phyloP scores from a whole-genome alignment of 108 stramenopile species.

The Licmophora abbreviata region DNA sequence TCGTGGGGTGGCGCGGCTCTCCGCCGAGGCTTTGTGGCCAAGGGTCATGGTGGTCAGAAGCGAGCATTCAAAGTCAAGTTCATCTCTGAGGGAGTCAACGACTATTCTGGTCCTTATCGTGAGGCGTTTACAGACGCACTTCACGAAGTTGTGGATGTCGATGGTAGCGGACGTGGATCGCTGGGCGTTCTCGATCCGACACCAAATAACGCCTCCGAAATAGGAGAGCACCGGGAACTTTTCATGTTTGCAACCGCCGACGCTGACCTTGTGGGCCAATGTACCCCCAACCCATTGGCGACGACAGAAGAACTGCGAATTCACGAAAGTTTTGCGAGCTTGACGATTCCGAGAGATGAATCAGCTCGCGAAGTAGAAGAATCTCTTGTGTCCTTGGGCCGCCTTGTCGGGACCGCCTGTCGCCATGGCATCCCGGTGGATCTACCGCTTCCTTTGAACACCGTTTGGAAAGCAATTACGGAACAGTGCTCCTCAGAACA shows the following conservation, averaged over 20 bases:
- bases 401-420: conserved; percentile 85
- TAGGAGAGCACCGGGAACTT: conserved; percentile 73
- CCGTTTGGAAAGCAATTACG: conserved; percentile 58
- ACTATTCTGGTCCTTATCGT: conserved; percentile 96
- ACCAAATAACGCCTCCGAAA: conserved; percentile 51
- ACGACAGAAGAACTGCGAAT: conserved; percentile 43
- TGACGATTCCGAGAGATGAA: conserved; percentile 45
- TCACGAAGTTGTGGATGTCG: conserved; percentile 62
- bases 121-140: conserved; percentile 92
- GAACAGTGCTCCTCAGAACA: conserved; percentile 34
- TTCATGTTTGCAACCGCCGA: conserved; percentile 59
- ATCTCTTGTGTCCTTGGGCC: conserved; percentile 81
- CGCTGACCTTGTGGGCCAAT: neutral
- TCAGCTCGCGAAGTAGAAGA: conserved; percentile 59
- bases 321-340: conserved; percentile 41
- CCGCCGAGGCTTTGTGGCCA: conserved; percentile 85
- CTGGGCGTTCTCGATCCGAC: conserved; percentile 75
- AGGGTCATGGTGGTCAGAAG: conserved; percentile 95
- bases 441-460: conserved; percentile 67
- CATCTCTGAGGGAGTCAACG: conserved; percentile 96
- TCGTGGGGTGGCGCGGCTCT: conserved; percentile 85
- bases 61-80: conserved; percentile 96
- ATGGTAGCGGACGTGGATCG: conserved; percentile 28
- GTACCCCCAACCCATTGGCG: conserved; percentile 10
- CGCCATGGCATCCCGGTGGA: conserved; percentile 86